Evolutionary conservation across 331 rosid genomes (phyloP).

Genomic region (Dryas integrifolia): DNA sequence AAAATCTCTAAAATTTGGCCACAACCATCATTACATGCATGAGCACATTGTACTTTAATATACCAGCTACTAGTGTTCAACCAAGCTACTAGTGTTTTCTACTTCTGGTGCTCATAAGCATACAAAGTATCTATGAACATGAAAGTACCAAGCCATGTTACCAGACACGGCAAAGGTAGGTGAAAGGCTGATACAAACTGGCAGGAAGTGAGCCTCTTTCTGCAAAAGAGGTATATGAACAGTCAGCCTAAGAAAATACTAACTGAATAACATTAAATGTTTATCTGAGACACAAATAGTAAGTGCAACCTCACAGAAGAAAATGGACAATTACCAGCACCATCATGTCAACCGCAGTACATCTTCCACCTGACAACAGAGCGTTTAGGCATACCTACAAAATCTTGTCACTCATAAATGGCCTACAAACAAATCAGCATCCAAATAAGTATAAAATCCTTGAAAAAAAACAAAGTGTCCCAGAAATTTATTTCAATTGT

Average conservation of each 20-base stretch:
- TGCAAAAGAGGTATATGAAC: slow-evolving; percentile 37
- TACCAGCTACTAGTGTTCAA: slow-evolving; percentile 20
- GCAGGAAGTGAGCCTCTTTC: slow-evolving; percentile 58
- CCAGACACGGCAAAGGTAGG: slow-evolving; percentile 49
- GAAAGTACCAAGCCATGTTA: slow-evolving; percentile 61
- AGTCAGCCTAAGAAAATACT: slow-evolving; percentile 5
- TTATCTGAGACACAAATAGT: not conserved
- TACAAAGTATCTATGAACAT: not conserved
- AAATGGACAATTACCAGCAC: slow-evolving; percentile 55
- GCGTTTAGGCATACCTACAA: slow-evolving; percentile 60
- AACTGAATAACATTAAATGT: not conserved
- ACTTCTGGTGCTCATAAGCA: slow-evolving; percentile 11
- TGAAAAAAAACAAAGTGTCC: not conserved
- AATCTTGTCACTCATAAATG: slow-evolving; percentile 30
- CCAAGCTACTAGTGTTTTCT: not conserved
- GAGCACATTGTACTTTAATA: slow-evolving; percentile 44
- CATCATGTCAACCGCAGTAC: slow-evolving; percentile 42
- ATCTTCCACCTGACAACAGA: slow-evolving; percentile 45
- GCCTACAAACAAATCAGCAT: slow-evolving; percentile 13
- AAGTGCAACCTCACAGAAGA: slow-evolving; percentile 9
- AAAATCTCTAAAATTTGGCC: slow-evolving; percentile 56
- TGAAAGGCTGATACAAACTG: slow-evolving; percentile 84
- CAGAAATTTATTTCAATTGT: slow-evolving; percentile 3
- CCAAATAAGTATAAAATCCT: not conserved
- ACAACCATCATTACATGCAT: slow-evolving; percentile 30